Conservation (phyloP, 305 asterid genomes). For the Rubia tinctorum region DNA sequence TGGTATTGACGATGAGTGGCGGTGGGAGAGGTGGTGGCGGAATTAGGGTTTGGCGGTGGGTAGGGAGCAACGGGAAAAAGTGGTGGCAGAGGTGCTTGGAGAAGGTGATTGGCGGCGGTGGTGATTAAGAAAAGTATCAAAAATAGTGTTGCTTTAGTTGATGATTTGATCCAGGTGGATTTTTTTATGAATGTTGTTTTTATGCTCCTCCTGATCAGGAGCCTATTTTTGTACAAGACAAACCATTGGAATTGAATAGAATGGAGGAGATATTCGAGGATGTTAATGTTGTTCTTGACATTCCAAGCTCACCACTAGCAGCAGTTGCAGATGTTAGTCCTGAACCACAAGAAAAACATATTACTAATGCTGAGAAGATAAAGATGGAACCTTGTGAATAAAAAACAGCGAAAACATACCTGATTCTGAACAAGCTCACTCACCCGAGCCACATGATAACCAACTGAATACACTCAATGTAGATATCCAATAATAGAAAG, state of each 20-base stretch:
- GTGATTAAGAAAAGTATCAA: no score
- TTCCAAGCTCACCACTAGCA: conserved; percentile 12
- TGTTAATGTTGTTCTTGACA: conserved; percentile 16
- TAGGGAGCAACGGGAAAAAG: no score
- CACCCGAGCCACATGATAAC: no score
- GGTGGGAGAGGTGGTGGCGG: no score
- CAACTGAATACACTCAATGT: neutral
- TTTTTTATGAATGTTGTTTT: no score
- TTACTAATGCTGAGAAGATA: conserved; percentile 22
- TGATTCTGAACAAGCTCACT: conserved; percentile 14
- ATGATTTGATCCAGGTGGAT: no score
- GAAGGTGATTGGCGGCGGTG: no score
- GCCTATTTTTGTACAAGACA: conserved; percentile 9
- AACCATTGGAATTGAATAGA: conserved; percentile 8
- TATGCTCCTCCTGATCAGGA: no score
- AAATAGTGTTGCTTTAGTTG: no score
- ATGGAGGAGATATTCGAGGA: conserved; percentile 17
- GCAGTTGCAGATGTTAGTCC: conserved; percentile 14
- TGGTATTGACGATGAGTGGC: no score
- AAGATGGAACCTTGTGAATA: conserved; percentile 7
- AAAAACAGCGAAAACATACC: conserved; percentile 16
- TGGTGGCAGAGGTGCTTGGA: no score
- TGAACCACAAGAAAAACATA: conserved; percentile 19
- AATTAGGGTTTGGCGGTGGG: no score
- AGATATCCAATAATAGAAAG: conserved; percentile 8